Evolutionary conservation across 352 stramenopile genomes (phyloP).

Genomic region (Peronospora farinosa): DNA sequence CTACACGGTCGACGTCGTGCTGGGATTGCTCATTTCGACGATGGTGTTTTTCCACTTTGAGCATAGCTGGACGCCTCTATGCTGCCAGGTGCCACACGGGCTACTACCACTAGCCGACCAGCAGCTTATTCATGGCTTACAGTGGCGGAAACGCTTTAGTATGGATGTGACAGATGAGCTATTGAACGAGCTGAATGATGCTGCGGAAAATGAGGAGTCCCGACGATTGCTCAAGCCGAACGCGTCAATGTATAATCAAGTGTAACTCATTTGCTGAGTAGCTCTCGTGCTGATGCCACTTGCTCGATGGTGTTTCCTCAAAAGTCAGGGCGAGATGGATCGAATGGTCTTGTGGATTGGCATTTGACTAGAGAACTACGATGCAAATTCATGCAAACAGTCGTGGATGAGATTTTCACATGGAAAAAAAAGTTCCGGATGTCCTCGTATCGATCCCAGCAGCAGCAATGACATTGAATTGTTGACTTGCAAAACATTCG

Average conservation of each 20-base stretch:
- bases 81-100: conserved; percentile 34
- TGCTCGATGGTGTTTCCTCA: conserved; percentile 7
- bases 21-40: conserved; percentile 54
- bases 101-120: conserved; percentile 29
- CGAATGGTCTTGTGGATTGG: too few species aligned
- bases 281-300: conserved; percentile 4
- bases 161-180: conserved; percentile 45
- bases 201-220: conserved; percentile 20
- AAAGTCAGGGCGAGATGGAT: too few species aligned
- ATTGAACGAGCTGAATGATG: conserved; percentile 37
- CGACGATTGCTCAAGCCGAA: conserved; percentile 29
- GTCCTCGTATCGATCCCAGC: too few species aligned
- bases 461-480: too few species aligned
- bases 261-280: conserved; percentile 40
- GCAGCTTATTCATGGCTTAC: conserved; percentile 24
- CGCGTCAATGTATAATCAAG: conserved; percentile 31
- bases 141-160: conserved; percentile 43
- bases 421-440: too few species aligned
- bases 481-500: too few species aligned
- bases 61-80: conserved; percentile 59
- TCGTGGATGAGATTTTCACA: too few species aligned
- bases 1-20: conserved; percentile 74
- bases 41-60: conserved; percentile 80
- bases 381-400: too few species aligned
- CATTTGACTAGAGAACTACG: too few species aligned